Percentiles rank a stretch among this genome's conserved stretches.
Evolutionary conservation across 495 filamentous ascomycete species (phyloP).

Genomic region (Daldinia childiae): DNA sequence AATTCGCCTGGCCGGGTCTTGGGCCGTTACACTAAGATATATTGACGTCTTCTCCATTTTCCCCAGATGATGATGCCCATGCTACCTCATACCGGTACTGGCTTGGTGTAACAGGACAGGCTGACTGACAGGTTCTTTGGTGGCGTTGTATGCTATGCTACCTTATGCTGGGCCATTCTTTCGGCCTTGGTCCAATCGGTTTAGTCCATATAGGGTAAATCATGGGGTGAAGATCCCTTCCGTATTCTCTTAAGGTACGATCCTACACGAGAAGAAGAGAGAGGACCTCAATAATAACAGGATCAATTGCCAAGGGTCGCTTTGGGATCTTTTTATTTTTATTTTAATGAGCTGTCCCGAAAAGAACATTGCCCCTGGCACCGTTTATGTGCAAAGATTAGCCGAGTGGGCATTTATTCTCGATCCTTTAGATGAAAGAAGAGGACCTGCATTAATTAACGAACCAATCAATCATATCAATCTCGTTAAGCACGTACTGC

Average conservation of each 20-base stretch:
- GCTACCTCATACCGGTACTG: constrained; percentile 1
- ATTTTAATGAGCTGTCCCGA: constrained; percentile 38
- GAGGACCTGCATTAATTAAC: constrained; percentile 29
- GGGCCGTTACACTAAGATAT: constrained; percentile 27
- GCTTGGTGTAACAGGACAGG: no score
- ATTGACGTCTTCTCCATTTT: constrained; percentile 27
- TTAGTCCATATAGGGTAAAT: constrained; percentile 36
- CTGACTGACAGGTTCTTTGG: neutral
- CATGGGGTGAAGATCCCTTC: constrained; percentile 39
- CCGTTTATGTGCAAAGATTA: constrained; percentile 27
- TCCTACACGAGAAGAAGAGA: no score
- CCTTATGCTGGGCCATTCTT: neutral
- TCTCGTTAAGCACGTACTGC: constrained; percentile 12
- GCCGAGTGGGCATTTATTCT: constrained; percentile 28
- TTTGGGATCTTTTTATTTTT: constrained; percentile 13
- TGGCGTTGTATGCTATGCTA: neutral
- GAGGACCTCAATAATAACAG: no score
- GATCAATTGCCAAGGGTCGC: constrained; percentile 29
- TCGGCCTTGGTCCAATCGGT: constrained; percentile 22
- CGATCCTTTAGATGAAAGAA: constrained; percentile 32
- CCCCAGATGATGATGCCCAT: constrained; percentile 19
- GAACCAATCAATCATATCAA: constrained; percentile 20
- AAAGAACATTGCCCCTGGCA: constrained; percentile 14
- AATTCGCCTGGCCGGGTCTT: constrained; percentile 5
- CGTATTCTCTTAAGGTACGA: constrained; percentile 10